Base-by-base conservation (phyloP, 192 early-diverging fungal genomes). In the Gryganskiella cystojenkinii region DNA sequence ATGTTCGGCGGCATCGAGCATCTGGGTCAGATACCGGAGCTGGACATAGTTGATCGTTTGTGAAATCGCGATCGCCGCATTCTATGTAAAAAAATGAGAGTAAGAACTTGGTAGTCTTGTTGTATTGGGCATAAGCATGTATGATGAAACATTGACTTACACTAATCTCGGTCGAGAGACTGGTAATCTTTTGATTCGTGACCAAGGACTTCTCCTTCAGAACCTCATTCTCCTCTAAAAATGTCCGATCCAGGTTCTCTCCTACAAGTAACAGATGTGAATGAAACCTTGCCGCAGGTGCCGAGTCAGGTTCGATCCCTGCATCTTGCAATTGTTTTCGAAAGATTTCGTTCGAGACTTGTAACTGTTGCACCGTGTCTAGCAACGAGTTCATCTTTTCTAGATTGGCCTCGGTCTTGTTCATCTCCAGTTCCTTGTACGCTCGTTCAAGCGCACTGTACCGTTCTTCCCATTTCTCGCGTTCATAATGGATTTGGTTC, bases 41-140 rank as follows among this genome's bases (percentile, higher is more conserved):
- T 78, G 74, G 6, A 78, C 66, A 31, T 78, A 78, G 50, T 78
- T 78, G 55, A 78, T 61, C 10, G 74, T 78, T 28, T 78, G 74
- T 0, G 74, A 78, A 43, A 78, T 78, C 3, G 74, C 74, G 24
- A 78, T 78, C 3, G 74, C 55, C 22, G 25, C 59, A 37, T 78
- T 69, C 66, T 78, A 22, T 40, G 30, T 20, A 20, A 66, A 15
- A 34, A 37, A 33, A 43, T 24, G 31, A 31, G 14, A 34, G 24
- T 17, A 56, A 28, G 17, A 17, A 25, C 4, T n/a, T n/a, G n/a
- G n/a, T n/a, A n/a, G n/a, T n/a, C n/a, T n/a, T n/a, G n/a, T n/a
- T n/a, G n/a, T n/a, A n/a, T n/a, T n/a, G n/a, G n/a, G n/a, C n/a
- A n/a, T n/a, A n/a, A n/a, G n/a, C n/a, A n/a, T n/a, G n/a, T n/a